These are phyloP conservation scores for Corymbia calophylla DNA, from an alignment of 441 rosid genomes.

Conservation along the genomic window DNA sequence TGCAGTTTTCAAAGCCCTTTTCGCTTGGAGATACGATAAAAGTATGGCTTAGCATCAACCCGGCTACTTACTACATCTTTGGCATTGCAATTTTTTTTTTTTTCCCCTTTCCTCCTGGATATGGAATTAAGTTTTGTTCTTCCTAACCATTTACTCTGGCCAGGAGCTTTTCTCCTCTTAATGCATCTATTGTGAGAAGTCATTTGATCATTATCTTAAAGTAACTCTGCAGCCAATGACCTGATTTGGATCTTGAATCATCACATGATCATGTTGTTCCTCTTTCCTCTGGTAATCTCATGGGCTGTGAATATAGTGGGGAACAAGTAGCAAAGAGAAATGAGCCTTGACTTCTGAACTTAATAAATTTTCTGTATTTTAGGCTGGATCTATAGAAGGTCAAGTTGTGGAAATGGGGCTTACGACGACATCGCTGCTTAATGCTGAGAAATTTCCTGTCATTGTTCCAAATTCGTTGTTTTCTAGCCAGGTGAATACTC, in stretches of 20 bases:
- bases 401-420: constrained; percentile 94
- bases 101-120: background rate
- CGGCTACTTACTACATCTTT: background rate
- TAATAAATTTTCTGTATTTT: constrained; percentile 1
- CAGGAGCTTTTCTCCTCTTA: background rate
- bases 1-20: constrained; percentile 84
- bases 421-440: constrained; percentile 65
- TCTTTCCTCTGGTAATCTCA: background rate
- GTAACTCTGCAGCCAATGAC: background rate
- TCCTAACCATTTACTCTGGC: background rate
- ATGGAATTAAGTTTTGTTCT: background rate
- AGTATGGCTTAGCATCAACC: constrained; percentile 30
- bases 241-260: background rate
- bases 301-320: background rate
- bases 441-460: constrained; percentile 74
- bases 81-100: background rate
- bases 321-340: background rate
- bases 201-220: background rate
- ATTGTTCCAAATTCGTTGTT: constrained; percentile 87
- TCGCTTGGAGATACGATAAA: constrained; percentile 90
- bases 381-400: constrained; percentile 93
- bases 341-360: background rate
- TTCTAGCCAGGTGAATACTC: constrained; percentile 65
- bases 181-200: background rate
- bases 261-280: background rate